These are phyloP conservation scores for Pedinophyceae sp. DNA, from an alignment of 139 green algal species.

Conservation along the genomic window DNA sequence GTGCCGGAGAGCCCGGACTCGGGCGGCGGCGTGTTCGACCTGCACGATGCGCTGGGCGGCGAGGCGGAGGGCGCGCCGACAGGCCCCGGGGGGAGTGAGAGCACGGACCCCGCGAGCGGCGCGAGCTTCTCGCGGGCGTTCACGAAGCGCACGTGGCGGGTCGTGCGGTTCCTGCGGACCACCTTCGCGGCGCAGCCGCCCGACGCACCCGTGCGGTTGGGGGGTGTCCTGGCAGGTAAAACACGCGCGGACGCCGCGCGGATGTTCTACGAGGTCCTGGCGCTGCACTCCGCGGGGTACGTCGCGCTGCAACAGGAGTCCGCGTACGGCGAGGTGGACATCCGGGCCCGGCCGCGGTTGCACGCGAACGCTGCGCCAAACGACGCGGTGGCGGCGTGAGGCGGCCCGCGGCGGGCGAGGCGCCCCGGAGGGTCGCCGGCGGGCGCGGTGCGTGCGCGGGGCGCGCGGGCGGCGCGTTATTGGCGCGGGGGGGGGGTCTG, in stretches of 20 bases:
- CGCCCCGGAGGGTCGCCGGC: no score
- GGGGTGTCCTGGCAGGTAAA: constrained; percentile 18
- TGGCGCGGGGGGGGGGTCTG: no score
- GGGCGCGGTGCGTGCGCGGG: no score
- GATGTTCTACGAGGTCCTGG: constrained; percentile 50
- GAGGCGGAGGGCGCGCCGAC: no score
- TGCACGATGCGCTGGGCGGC: no score
- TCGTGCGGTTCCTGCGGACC: not conserved
- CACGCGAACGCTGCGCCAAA: no score
- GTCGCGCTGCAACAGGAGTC: constrained; percentile 33
- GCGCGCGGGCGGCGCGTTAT: no score
- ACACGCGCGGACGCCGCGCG: constrained; percentile 23
- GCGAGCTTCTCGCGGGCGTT: not conserved
- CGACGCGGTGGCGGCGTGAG: no score
- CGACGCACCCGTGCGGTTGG: constrained; percentile 9
- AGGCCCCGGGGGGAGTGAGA: no score
- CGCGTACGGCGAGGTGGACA: constrained; percentile 32
- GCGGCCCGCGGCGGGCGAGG: no score
- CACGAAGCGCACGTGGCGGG: not conserved
- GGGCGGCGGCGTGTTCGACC: no score
- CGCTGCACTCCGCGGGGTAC: constrained; percentile 31
- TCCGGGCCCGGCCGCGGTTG: constrained; percentile 17
- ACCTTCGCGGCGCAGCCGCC: not conserved
- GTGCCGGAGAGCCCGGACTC: no score
- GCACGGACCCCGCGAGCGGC: not conserved